Conservation (phyloP, 1,284 basidiomycete genomes). For the Apiotrichum akiyoshidainum region DNA sequence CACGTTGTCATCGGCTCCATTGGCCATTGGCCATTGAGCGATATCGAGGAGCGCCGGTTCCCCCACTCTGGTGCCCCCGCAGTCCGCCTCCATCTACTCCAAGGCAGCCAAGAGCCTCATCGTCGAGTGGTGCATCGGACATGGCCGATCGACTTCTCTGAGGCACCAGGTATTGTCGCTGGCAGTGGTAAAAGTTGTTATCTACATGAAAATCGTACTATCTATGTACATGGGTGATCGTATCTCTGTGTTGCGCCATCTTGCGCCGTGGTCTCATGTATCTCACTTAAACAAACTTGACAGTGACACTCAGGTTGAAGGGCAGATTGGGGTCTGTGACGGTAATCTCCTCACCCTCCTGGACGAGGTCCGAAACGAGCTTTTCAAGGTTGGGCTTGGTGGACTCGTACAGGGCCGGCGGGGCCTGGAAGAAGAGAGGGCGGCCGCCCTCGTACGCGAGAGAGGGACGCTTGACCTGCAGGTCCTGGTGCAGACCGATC, state of each 20-base stretch:
- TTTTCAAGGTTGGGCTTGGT: constrained; percentile 87
- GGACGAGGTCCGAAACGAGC: constrained; percentile 74
- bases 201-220: background rate
- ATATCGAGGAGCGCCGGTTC: too few relatives aligned
- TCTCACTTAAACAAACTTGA: constrained; percentile 48
- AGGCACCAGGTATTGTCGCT: too few relatives aligned
- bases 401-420: constrained; percentile 78
- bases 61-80: too few relatives aligned
- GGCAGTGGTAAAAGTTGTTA: background rate
- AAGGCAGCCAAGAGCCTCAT: too few relatives aligned
- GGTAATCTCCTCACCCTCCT: constrained; percentile 69
- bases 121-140: too few relatives aligned
- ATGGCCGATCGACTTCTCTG: too few relatives aligned
- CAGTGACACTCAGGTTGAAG: constrained; percentile 71
- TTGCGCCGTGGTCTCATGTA: too few relatives aligned
- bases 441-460: constrained; percentile 61
- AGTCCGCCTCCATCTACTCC: too few relatives aligned
- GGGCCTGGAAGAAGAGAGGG: constrained; percentile 87
- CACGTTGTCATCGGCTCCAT: too few relatives aligned
- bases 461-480: constrained; percentile 94
- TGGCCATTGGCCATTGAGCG: too few relatives aligned
- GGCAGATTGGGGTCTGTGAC: constrained; percentile 87
- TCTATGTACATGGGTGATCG: background rate
- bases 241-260: background rate
- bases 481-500: constrained; percentile 76